phyloP scores from a whole-genome alignment of 1,139 yeast species.

The Lodderomyces metapsilosis region DNA sequence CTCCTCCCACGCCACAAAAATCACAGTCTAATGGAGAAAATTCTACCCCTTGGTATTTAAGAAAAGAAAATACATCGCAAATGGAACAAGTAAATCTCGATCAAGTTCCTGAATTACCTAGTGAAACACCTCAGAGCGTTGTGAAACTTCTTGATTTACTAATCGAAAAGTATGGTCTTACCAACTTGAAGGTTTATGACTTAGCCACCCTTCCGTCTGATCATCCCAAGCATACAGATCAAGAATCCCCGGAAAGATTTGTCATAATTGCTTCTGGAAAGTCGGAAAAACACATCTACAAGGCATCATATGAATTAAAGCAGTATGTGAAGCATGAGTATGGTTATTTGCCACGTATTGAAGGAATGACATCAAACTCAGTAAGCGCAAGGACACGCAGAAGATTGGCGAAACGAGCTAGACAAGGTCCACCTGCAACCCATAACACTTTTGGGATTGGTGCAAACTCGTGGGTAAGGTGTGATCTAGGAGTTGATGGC shows the following conservation, averaged over 20 bases:
- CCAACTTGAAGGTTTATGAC: conserved; percentile 59
- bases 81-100: conserved; percentile 22
- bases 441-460: conserved; percentile 56
- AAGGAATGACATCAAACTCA: conserved; percentile 69
- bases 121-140: conserved; percentile 52
- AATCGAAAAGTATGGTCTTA: conserved; percentile 62
- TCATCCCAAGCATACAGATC: conserved; percentile 37
- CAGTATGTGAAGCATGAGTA: conserved; percentile 34
- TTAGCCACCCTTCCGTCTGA: conserved; percentile 32
- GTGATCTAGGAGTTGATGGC: conserved; percentile 63
- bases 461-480: conserved; percentile 77
- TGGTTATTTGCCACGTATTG: conserved; percentile 50
- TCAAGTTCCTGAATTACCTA: conserved; percentile 53
- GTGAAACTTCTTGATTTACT: conserved; percentile 44
- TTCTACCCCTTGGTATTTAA: conserved; percentile 61
- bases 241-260: conserved; percentile 36
- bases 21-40: conserved; percentile 7
- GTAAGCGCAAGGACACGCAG: conserved; percentile 58
- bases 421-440: conserved; percentile 53
- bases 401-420: conserved; percentile 58
- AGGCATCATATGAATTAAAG: conserved; percentile 62
- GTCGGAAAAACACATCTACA: conserved; percentile 71
- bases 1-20: not conserved
- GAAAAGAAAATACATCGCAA: conserved; percentile 48
- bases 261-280: conserved; percentile 77